Evolutionary conservation across 2,329 filamentous ascomycete genomes (phyloP).

Genomic region (Huntiella abstrusa): DNA sequence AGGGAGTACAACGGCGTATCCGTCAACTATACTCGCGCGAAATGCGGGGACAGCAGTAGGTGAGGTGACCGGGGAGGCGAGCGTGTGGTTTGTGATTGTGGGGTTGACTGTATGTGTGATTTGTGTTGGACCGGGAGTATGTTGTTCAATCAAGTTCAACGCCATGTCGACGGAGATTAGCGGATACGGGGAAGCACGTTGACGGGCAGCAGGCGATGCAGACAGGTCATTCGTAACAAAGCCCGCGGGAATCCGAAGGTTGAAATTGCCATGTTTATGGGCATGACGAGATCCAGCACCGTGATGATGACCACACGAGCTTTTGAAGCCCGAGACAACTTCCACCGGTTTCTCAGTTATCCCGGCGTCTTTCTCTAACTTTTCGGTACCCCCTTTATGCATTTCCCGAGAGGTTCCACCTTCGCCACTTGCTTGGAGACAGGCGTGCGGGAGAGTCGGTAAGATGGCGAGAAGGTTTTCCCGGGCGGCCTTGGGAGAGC

Average conservation of each 20-base stretch:
- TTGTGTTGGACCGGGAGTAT: slow-evolving; percentile 42
- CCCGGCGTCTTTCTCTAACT: slow-evolving; percentile 38
- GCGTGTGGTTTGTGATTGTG: slow-evolving; percentile 53
- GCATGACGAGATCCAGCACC: slow-evolving; percentile 28
- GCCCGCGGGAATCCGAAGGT: slow-evolving; percentile 17
- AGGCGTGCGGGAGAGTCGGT: slow-evolving; percentile 89
- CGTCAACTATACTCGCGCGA: slow-evolving; percentile 88
- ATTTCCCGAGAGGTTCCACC: slow-evolving; percentile 53
- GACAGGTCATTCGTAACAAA: slow-evolving; percentile 40
- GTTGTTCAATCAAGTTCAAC: slow-evolving; percentile 47
- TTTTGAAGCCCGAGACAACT: slow-evolving; percentile 15
- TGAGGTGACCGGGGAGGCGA: slow-evolving; percentile 69
- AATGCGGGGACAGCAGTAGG: slow-evolving; percentile 79
- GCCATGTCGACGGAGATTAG: slow-evolving; percentile 81
- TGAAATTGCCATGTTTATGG: slow-evolving; percentile 35
- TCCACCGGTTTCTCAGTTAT: not conserved
- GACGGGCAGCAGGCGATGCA: slow-evolving; percentile 46
- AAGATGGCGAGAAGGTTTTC: slow-evolving; percentile 83
- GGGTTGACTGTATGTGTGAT: slow-evolving; percentile 14
- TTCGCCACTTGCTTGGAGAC: slow-evolving; percentile 59
- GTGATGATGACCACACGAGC: slow-evolving; percentile 12
- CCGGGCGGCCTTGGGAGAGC: slow-evolving; percentile 83
- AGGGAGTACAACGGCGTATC: slow-evolving; percentile 66
- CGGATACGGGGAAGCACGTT: slow-evolving; percentile 75
- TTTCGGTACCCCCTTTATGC: slow-evolving; percentile 65